Evolutionary conservation across 352 stramenopile genomes (phyloP).

Genomic region (Pythium chondricola): DNA sequence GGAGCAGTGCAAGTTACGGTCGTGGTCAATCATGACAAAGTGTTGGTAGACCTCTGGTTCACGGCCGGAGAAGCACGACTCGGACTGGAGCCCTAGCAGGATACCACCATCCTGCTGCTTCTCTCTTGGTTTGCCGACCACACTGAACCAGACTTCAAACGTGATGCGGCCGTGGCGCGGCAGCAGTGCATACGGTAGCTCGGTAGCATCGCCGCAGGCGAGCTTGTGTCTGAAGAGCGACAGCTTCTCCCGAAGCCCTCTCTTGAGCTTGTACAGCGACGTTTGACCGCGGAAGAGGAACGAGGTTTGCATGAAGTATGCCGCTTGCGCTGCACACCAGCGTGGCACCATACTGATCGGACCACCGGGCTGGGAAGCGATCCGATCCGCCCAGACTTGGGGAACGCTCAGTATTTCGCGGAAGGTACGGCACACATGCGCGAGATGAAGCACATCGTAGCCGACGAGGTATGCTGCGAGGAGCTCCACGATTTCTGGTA

Average conservation of each 20-base stretch:
- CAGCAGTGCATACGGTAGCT: conserved; percentile 7
- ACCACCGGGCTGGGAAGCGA: background rate
- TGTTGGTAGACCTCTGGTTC: background rate
- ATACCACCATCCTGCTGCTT: background rate
- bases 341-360: background rate
- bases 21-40: conserved; percentile 8
- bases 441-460: conserved; percentile 13
- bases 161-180: conserved; percentile 4
- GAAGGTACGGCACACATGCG: conserved; percentile 3
- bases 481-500: conserved; percentile 12
- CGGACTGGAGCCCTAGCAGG: conserved; percentile 2
- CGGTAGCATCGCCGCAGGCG: conserved; percentile 3
- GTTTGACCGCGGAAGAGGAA: conserved; percentile 3
- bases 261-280: background rate
- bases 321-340: conserved; percentile 4
- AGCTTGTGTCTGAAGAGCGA: background rate
- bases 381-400: conserved; percentile 1
- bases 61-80: conserved; percentile 1
- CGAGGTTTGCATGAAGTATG: conserved; percentile 3
- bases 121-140: background rate
- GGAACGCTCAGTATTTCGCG: background rate
- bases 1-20: conserved; percentile 12
- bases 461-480: conserved; percentile 9
- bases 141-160: conserved; percentile 14
- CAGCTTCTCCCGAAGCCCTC: background rate